These are phyloP conservation scores for Colletotrichum ledebouriae DNA, from an alignment of 2,329 filamentous ascomycete genomes.

Conservation along the genomic window DNA sequence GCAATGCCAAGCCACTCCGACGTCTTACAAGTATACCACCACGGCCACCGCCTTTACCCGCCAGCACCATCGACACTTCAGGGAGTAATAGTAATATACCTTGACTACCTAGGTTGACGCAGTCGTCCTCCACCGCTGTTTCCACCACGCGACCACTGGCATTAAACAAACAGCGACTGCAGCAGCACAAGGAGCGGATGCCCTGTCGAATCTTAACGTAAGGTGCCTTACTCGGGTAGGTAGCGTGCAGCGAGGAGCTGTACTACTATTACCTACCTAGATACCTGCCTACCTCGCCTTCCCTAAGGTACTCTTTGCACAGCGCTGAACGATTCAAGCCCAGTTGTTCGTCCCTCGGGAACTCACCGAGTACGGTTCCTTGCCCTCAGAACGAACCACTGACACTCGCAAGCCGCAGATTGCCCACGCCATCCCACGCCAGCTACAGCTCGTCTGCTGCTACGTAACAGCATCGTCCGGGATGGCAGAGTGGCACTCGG, in stretches of 20 bases:
- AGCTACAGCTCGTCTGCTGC: constrained; percentile 21
- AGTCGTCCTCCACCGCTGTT: constrained; percentile 5
- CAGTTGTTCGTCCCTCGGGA: constrained; percentile 10
- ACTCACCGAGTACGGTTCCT: constrained; percentile 25
- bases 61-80: not conserved
- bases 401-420: constrained; percentile 26
- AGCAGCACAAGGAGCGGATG: constrained; percentile 1
- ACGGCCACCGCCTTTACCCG: constrained; percentile 16
- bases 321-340: constrained; percentile 6
- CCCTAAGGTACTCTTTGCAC: not conserved
- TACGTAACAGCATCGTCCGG: constrained; percentile 1
- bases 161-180: constrained; percentile 6
- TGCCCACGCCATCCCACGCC: constrained; percentile 20
- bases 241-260: constrained; percentile 10
- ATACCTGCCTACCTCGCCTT: not conserved
- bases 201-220: not conserved
- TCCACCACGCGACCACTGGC: constrained; percentile 33
- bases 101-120: not conserved
- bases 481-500: constrained; percentile 24
- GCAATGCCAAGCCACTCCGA: constrained; percentile 19
- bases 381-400: constrained; percentile 3
- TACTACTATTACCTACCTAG: no score
- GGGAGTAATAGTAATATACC: not conserved
- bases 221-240: not conserved
- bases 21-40: constrained; percentile 11